Conservation (phyloP, 352 stramenopile genomes). For the Phytophthora hybrid region DNA sequence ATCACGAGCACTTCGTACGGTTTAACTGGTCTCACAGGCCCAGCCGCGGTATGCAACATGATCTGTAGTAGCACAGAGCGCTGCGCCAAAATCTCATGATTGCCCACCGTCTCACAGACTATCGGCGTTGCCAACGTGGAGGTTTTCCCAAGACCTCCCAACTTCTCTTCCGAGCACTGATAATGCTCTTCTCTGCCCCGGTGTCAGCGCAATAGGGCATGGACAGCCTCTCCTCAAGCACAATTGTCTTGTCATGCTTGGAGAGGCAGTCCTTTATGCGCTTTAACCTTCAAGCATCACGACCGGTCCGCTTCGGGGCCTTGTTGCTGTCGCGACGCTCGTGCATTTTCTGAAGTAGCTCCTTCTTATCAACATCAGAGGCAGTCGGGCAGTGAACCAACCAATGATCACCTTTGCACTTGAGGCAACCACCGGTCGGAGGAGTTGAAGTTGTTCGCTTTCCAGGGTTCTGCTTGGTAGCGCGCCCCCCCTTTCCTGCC, state of each 20-base stretch:
- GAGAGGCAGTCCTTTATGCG: conserved; percentile 26
- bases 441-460: background rate
- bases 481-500: background rate
- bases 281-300: conserved; percentile 23
- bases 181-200: conserved; percentile 24
- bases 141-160: conserved; percentile 18
- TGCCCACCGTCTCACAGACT: conserved; percentile 15
- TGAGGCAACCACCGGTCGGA: conserved; percentile 12
- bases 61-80: conserved; percentile 9
- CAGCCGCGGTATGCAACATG: conserved; percentile 14
- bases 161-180: conserved; percentile 25
- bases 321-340: conserved; percentile 16
- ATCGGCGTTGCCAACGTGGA: conserved; percentile 7
- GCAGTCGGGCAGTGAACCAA: conserved; percentile 7
- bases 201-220: conserved; percentile 30
- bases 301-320: background rate
- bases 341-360: conserved; percentile 9
- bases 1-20: conserved; percentile 14
- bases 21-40: conserved; percentile 8
- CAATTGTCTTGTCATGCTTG: conserved; percentile 22
- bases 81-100: conserved; percentile 5
- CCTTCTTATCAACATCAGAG: conserved; percentile 22
- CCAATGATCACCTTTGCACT: conserved; percentile 25
- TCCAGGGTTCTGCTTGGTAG: background rate
- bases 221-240: conserved; percentile 22